A percentile compares a stretch with the other conserved stretches of the same genome.
Evolutionary conservation across 805 yeast genomes (phyloP).

Genomic region (Metschnikowia orientalis): DNA sequence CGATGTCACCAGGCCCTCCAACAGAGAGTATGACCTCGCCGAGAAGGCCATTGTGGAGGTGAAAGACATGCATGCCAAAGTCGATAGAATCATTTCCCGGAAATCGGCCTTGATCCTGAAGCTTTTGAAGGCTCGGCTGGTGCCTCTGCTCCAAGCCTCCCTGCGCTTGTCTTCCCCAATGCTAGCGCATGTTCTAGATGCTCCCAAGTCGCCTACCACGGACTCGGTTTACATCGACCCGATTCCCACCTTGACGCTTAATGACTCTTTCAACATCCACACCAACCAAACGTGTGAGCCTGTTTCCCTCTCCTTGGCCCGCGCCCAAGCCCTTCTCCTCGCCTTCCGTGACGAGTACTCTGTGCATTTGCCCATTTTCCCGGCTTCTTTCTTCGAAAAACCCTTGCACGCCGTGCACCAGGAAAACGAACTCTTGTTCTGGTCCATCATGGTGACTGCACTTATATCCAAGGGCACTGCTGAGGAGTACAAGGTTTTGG

Average conservation of each 20-base stretch:
- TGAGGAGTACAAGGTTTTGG: conserved; percentile 21
- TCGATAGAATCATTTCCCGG: conserved; percentile 11
- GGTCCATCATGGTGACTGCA: conserved; percentile 38
- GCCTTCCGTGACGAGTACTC: conserved; percentile 10
- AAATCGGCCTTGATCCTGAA: conserved; percentile 12
- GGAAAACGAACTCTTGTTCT: conserved; percentile 36
- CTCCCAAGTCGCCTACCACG: conserved; percentile 2
- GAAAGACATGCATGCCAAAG: conserved; percentile 12
- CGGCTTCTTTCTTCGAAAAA: conserved; percentile 12
- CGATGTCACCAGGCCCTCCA: conserved; percentile 40
- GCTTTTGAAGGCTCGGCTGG: conserved; percentile 2
- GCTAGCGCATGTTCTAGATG: conserved; percentile 5
- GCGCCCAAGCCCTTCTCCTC: conserved; percentile 12
- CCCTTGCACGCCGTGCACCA: conserved; percentile 15
- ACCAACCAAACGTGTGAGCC: conserved; percentile 12
- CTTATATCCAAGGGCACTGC: conserved; percentile 22
- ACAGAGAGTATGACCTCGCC: conserved; percentile 14
- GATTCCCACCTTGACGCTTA: conserved; percentile 14
- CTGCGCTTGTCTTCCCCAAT: neutral
- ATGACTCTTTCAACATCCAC: conserved; percentile 15
- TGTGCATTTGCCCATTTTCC: conserved; percentile 15
- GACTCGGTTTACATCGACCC: conserved; percentile 15
- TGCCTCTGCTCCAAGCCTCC: conserved; percentile 6
- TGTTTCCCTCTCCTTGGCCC: conserved; percentile 8
- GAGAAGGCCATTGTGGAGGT: conserved; percentile 15